A percentile compares a stretch with the other conserved stretches of the same genome.
Evolutionary conservation across 2,329 filamentous ascomycete genomes (phyloP).

Genomic region (Nigrospora sphaerica): DNA sequence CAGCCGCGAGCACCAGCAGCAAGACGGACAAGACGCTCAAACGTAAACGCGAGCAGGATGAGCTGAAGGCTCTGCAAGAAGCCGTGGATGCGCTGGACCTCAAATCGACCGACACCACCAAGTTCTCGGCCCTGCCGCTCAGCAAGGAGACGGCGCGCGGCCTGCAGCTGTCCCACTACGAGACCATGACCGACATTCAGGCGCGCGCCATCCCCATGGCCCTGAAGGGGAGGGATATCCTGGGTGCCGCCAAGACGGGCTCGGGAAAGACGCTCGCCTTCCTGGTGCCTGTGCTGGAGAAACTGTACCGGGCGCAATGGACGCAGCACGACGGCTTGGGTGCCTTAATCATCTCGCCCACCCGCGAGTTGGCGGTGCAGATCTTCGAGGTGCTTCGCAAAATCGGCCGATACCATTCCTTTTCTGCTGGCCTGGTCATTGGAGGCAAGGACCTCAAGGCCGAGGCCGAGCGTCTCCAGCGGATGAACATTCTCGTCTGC

Average conservation of each 20-base stretch:
- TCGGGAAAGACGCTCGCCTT: slow-evolving; percentile 95
- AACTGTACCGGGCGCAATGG: slow-evolving; percentile 83
- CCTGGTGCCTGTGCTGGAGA: slow-evolving; percentile 84
- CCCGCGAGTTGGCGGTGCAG: slow-evolving; percentile 89
- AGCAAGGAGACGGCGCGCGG: slow-evolving; percentile 74
- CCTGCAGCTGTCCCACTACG: slow-evolving; percentile 81
- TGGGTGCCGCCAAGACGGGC: slow-evolving; percentile 92
- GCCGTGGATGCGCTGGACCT: slow-evolving; percentile 42
- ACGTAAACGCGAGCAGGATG: slow-evolving; percentile 33
- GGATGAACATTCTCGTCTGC: slow-evolving; percentile 97
- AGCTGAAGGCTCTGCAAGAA: slow-evolving; percentile 30
- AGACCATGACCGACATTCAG: slow-evolving; percentile 86
- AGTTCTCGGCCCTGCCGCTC: slow-evolving; percentile 79
- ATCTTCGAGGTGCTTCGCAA: slow-evolving; percentile 93
- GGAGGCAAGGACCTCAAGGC: slow-evolving; percentile 88
- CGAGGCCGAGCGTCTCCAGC: slow-evolving; percentile 71
- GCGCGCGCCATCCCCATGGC: slow-evolving; percentile 80
- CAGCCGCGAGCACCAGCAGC: neutral
- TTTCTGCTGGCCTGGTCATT: slow-evolving; percentile 89
- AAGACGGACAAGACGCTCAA: slow-evolving; percentile 28
- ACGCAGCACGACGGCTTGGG: slow-evolving; percentile 86
- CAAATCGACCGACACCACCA: slow-evolving; percentile 51
- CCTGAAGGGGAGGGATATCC: slow-evolving; percentile 77
- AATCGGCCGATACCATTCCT: slow-evolving; percentile 79
- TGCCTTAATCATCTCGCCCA: slow-evolving; percentile 88